phyloP scores from a whole-genome alignment of 108 stramenopile species.

The Skeletonema marinoi region DNA sequence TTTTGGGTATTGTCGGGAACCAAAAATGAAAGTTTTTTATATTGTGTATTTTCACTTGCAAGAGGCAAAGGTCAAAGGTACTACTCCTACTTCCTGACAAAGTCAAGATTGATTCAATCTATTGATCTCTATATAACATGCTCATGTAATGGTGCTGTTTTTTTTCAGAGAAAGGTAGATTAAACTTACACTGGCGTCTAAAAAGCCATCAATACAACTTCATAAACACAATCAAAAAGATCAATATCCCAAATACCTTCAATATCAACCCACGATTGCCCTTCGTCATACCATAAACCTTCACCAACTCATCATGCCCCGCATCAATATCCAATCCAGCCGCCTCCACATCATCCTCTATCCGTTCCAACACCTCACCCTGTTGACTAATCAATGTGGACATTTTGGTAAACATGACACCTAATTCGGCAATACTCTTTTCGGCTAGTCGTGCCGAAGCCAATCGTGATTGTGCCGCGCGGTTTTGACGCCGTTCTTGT shows the following conservation, averaged over 20 bases:
- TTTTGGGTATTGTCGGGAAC: too few species aligned
- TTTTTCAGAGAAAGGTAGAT: too few species aligned
- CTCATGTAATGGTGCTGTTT: too few species aligned
- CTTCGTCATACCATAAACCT: slow-evolving; percentile 74
- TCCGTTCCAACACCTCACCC: slow-evolving; percentile 81
- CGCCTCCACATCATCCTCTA: slow-evolving; percentile 90
- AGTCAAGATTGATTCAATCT: too few species aligned
- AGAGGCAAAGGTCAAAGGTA: too few species aligned
- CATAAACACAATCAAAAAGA: slow-evolving; percentile 88
- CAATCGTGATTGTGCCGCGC: slow-evolving; percentile 70
- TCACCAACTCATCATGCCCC: slow-evolving; percentile 81
- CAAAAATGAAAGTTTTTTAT: too few species aligned
- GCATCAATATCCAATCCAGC: slow-evolving; percentile 73
- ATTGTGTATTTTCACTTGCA: too few species aligned
- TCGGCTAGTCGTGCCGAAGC: slow-evolving; percentile 80
- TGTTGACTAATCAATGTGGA: slow-evolving; percentile 65
- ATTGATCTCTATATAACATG: too few species aligned
- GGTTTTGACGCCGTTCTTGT: slow-evolving; percentile 64
- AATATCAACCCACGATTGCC: slow-evolving; percentile 88
- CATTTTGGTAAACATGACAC: slow-evolving; percentile 84
- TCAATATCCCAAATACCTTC: slow-evolving; percentile 81
- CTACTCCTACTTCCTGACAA: too few species aligned
- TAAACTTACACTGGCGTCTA: too few species aligned
- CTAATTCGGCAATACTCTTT: slow-evolving; percentile 66
- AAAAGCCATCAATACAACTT: slow-evolving; percentile 58